Evolutionary conservation across 306 rosid species (phyloP).

Genomic region (Canavalia gladiata): DNA sequence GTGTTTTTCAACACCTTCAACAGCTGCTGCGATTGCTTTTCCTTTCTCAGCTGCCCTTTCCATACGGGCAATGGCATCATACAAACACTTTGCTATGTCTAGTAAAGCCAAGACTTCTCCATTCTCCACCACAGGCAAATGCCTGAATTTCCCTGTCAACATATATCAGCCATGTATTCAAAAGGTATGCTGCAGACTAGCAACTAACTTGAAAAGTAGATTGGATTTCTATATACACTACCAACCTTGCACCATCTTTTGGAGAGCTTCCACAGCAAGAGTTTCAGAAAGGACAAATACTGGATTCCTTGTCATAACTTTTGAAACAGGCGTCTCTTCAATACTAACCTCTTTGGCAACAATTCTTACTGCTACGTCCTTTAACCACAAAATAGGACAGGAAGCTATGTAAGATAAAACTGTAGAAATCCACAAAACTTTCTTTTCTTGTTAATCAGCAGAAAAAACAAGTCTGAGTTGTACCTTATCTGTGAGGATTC

Average conservation of each 20-base stretch:
- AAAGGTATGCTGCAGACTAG: conserved; percentile 41
- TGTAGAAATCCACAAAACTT: conserved; percentile 20
- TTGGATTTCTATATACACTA: conserved; percentile 35
- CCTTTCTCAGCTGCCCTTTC: conserved; percentile 99
- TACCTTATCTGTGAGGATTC: conserved; percentile 99
- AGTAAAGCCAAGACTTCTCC: conserved; percentile 98
- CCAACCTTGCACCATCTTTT: conserved; percentile 99
- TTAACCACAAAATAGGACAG: conserved; percentile 47
- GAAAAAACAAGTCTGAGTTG: conserved; percentile 33
- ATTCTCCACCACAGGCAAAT: conserved; percentile 96
- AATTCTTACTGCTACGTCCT: conserved; percentile 93
- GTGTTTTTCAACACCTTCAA: conserved; percentile 98
- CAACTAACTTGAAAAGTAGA: conserved; percentile 42
- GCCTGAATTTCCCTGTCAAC: conserved; percentile 91
- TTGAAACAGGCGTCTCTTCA: conserved; percentile 90
- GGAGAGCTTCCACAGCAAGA: conserved; percentile 99
- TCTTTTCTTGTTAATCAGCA: conserved; percentile 22
- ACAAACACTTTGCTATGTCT: conserved; percentile 97
- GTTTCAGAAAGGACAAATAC: conserved; percentile 92
- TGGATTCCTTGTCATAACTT: conserved; percentile 95
- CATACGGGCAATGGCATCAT: conserved; percentile 99
- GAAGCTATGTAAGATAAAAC: conserved; percentile 30
- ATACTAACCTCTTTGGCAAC: conserved; percentile 81
- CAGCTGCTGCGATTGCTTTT: conserved; percentile 99
- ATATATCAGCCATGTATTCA: conserved; percentile 46